These are phyloP conservation scores for Wickerhamomyces ciferrii DNA, from an alignment of 805 yeast species.

Conservation along the genomic window DNA sequence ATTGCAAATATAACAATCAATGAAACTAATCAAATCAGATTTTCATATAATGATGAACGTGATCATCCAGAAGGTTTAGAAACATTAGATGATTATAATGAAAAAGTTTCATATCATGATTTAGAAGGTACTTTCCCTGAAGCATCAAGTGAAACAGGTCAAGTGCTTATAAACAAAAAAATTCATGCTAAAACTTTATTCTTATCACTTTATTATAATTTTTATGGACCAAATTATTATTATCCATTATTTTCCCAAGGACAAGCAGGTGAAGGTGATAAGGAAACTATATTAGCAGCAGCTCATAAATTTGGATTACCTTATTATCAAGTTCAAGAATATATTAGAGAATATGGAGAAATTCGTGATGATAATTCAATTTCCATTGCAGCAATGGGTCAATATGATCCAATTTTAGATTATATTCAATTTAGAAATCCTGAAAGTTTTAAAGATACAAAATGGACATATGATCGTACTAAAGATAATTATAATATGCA, in stretches of 20 bases:
- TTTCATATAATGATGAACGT: constrained; percentile 28
- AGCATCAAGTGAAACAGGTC: constrained; percentile 67
- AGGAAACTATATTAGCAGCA: constrained; percentile 72
- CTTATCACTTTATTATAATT: constrained; percentile 59
- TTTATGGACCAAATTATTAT: constrained; percentile 55
- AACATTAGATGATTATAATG: constrained; percentile 25
- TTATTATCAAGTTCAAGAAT: constrained; percentile 50
- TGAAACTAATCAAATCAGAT: constrained; percentile 20
- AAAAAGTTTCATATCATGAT: constrained; percentile 49
- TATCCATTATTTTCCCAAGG: constrained; percentile 59
- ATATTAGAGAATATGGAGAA: constrained; percentile 46
- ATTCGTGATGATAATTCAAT: constrained; percentile 29
- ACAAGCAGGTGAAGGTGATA: constrained; percentile 76
- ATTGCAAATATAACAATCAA: constrained; percentile 44
- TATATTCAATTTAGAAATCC: constrained; percentile 14
- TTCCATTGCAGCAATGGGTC: constrained; percentile 53
- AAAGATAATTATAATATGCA: constrained; percentile 18
- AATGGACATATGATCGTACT: constrained; percentile 9
- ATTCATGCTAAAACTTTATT: constrained; percentile 53
- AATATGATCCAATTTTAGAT: constrained; percentile 44
- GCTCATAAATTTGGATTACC: constrained; percentile 44
- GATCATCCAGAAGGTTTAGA: constrained; percentile 20
- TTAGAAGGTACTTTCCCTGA: constrained; percentile 66
- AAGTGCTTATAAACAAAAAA: constrained; percentile 51
- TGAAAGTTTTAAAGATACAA: constrained; percentile 9